Evolutionary conservation across 164 flowering plant genomes (phyloP), one percentile per base, ranked within the genome.

Genomic region (Macadamia tetraphylla): DNA sequence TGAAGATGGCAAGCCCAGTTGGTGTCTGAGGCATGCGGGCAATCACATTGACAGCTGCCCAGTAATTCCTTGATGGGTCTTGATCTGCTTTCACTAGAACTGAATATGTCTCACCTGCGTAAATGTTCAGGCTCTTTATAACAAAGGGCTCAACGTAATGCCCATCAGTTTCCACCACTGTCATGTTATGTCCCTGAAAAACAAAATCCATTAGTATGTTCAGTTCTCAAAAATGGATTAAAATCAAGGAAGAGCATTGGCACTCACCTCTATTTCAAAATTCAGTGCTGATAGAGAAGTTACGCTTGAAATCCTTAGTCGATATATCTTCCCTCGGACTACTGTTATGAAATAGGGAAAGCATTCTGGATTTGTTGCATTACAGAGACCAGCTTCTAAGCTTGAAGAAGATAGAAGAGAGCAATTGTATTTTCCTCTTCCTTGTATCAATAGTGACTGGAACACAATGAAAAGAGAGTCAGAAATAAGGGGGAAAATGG

Each of bases 91-190:
- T 89, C 13, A 91, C 63, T 0, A 91, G 71, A 9, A 91, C 96
- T 0, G 97, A 91, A 77, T 89, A 91, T 0, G 91, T 87, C 76
- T 91, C 97, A 0, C 97, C 97, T 0, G 98, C 89, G 84, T 91
- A 93, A 3, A 93, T 82, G 73, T 81, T 82, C 9, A 91, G 71
- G 69, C 83, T 87, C 55, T 91, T 71, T 0, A 86, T 80, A 12
- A 78, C 79, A 63, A 91, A 81, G 9, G 97, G 98, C 66, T 91
- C 92, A 0, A 89, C 94, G 63, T 84, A 77, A 73, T 91, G 88
- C 4, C 98, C 98, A 57, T 93, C 98, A 0, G 98, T 85, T 78
- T 91, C 97, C 2, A 91, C 94, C 2, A 93, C 87, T 1, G 94
- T 91, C 97, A 93, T 79, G 62, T 89, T 87, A 59, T 93, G 98